Percentiles rank a stretch among this genome's conserved stretches.
These are phyloP conservation scores for Umbelopsis vinacea DNA, from an alignment of 192 early-diverging fungal genomes.

Conservation along the genomic window DNA sequence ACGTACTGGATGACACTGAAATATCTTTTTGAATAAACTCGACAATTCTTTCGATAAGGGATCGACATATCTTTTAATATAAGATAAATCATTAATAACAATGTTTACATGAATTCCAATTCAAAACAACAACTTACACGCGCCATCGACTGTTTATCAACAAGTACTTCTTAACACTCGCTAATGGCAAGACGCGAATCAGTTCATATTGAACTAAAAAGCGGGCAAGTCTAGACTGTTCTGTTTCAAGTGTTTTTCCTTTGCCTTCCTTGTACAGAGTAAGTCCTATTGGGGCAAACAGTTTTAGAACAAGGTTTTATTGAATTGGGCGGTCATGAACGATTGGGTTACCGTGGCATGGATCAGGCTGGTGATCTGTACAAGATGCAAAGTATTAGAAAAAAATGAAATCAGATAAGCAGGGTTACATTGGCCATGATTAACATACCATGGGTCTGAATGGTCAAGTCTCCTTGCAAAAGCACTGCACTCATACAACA, in stretches of 20 bases:
- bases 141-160: conserved; percentile 5
- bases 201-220: conserved; percentile 4
- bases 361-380: neutral
- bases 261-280: neutral
- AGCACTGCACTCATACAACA: conserved; percentile 16
- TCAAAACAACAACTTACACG: neutral
- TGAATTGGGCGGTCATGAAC: neutral
- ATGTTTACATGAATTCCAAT: neutral
- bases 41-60: neutral
- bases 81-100: neutral
- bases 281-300: neutral
- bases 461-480: conserved; percentile 1
- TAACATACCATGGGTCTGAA: neutral
- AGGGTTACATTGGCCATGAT: neutral
- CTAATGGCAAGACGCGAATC: neutral
- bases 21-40: conserved; percentile 3
- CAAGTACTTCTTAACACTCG: conserved; percentile 2
- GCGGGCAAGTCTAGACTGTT: neutral
- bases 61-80: neutral
- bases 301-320: neutral
- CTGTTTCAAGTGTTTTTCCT: neutral
- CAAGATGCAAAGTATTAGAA: neutral
- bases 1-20: conserved; percentile 12
- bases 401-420: neutral
- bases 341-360: neutral